Base-by-base conservation (phyloP, 1,284 basidiomycete genomes). In the Cryptococcus amylolentus region DNA sequence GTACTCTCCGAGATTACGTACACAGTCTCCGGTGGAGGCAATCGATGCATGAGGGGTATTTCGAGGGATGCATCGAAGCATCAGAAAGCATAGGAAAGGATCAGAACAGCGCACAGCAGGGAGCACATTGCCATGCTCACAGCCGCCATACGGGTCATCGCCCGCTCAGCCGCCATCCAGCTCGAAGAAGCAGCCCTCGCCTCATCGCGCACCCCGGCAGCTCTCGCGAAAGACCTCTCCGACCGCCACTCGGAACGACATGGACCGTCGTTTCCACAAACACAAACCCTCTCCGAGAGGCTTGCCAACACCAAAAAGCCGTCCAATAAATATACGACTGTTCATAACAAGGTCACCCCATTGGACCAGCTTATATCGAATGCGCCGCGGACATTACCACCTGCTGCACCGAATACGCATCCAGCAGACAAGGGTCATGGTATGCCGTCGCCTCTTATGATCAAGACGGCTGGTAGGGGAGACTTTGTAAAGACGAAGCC, bases 121-220 rank as follows among this genome's bases (percentile, higher is more conserved):
- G 26, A 20, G 14, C 23, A 27, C 20, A 23, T 14, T 39, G 18
- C 47, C 13, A 70, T 70, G 61, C 47, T 70, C 23, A 63, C 65
- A 18, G 68, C 71, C 7, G 68, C 66, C 14, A 55, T 71, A 12
- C 60, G 75, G 39, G 75, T 77, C 9, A 40, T 70, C 18, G 67
- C 71, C n/a, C 66, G 75, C 38, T 63, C 74, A 27, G 68, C 69
- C 5, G 59, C 69, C 10, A 71, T 76, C n/a, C 72, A 74, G 60
- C 55, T 70, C 8, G 75, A 75, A 53, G 71, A 75, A 53, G 67
- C 66, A 4, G 68, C 60, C 13, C 14, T 57, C 10, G 57, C 56
- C 7, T n/a, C 53, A 14, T 14, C 51, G 14, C 13, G 37, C 12
- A 42, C 16, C 9, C 16, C 41, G 41, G 51, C 51, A 42, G 12